Conservation (phyloP, 495 filamentous ascomycete species). For the Letharia columbiana region DNA sequence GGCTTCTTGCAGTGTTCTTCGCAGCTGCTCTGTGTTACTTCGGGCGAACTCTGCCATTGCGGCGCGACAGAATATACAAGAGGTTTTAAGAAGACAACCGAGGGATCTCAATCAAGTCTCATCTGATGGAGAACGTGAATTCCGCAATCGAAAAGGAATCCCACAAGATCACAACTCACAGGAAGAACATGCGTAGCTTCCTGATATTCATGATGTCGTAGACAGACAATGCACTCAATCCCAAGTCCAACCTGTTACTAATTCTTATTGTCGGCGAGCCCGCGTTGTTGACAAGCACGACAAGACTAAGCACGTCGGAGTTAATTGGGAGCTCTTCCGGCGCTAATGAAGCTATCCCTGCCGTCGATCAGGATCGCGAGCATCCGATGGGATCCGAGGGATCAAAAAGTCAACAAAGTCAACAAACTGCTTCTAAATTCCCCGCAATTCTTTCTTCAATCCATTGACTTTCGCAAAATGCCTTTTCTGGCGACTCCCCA, state of each 20-base stretch:
- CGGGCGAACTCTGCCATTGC: slow-evolving; percentile 28
- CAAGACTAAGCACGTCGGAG: neutral
- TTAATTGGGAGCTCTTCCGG: neutral
- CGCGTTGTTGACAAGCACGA: neutral
- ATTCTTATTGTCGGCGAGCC: neutral
- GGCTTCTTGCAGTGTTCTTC: slow-evolving; percentile 67
- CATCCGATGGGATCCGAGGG: neutral
- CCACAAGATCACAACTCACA: neutral
- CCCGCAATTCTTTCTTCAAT: neutral
- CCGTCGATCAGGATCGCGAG: neutral
- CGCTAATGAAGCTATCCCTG: neutral
- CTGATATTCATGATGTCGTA: neutral
- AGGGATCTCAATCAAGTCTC: neutral
- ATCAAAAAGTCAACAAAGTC: neutral
- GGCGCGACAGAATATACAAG: neutral
- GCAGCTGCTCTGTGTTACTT: slow-evolving; percentile 37
- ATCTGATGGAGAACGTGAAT: neutral
- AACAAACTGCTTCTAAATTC: neutral
- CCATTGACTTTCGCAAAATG: neutral
- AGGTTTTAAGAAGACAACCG: neutral
- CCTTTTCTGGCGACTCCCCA: neutral
- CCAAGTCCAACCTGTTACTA: neutral
- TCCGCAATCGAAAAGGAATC: neutral
- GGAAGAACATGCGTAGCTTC: neutral
- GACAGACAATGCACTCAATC: neutral